phyloP scores from a whole-genome alignment of 495 filamentous ascomycete species.

The Penicillium verhagenii region DNA sequence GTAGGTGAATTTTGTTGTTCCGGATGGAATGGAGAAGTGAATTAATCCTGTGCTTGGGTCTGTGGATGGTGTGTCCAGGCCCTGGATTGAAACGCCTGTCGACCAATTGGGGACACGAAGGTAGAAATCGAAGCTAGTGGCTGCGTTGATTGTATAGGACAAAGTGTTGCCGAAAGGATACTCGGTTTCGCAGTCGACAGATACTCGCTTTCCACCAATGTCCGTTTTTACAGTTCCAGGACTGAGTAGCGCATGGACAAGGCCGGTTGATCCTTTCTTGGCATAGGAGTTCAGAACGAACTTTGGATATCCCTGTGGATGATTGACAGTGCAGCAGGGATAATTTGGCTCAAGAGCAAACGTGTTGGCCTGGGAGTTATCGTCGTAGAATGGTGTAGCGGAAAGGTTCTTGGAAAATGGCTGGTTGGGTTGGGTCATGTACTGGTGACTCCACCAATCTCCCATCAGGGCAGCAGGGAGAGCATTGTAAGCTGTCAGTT shows the following conservation, averaged over 20 bases:
- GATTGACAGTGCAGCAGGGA: conserved; percentile 64
- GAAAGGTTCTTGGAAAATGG: conserved; percentile 45
- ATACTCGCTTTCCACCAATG: conserved; percentile 7
- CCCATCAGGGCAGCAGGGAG: conserved; percentile 54
- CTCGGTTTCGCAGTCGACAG: conserved; percentile 14
- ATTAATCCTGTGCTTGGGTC: conserved; percentile 28
- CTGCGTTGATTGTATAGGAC: conserved; percentile 45
- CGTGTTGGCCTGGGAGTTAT: conserved; percentile 22
- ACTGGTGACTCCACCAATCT: conserved; percentile 63
- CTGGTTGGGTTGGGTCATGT: conserved; percentile 59
- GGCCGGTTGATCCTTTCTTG: conserved; percentile 9
- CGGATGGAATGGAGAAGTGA: conserved; percentile 7
- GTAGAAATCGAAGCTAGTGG: conserved; percentile 43
- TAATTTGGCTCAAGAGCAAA: conserved; percentile 38
- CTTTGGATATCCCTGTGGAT: conserved; percentile 61
- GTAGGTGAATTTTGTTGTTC: conserved; percentile 10
- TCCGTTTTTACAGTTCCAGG: conserved; percentile 12
- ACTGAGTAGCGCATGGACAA: conserved; percentile 24
- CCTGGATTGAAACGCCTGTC: conserved; percentile 20
- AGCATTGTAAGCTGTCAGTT: conserved; percentile 59
- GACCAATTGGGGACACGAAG: conserved; percentile 52
- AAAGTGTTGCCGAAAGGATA: conserved; percentile 55
- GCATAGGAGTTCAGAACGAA: conserved; percentile 37
- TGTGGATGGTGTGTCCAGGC: conserved; percentile 3
- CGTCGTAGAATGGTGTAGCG: conserved; percentile 51